Base-by-base conservation (phyloP, 2,329 filamentous ascomycete genomes). In the Alternaria conjuncta region DNA sequence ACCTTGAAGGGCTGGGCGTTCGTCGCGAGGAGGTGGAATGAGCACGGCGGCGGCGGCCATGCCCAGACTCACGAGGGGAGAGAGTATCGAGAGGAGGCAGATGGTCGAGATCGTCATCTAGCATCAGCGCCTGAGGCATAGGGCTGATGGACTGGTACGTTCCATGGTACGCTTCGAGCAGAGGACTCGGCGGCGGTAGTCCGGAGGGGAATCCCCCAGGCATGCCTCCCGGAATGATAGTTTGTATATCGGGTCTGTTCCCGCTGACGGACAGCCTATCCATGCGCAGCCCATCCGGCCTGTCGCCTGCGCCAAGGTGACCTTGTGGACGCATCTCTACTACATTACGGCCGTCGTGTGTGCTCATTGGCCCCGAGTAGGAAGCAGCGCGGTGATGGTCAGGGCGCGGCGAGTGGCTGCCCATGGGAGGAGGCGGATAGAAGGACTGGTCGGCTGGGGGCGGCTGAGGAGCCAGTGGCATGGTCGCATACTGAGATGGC, bases 111-210 rank as follows among this genome's bases (percentile, higher is more conserved):
- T 86, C 83, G 28, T 84, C 79, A 51, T 83, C 74, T 23, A 94
- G 83, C 71, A 88, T 83, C 61, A 88, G 83, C 1, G 94, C 93
- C 0, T 94, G 94, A 0, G 94, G 94, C 93, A 97, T 97, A 0
- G 95, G 94, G 0, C 94, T 97, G 72, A 96, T 92, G 61, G 92
- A 93, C 80, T 98, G 95, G 73, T 97, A 98, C 0, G 94, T 97
- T 43, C 95, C 95, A 66, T 90, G 91, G 80, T 98, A 98, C 1
- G 96, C 90, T 81, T 98, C 95, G 2, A 97, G 87, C 54, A 98
- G 84, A 1, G 95, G 96, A 66, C 93, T 97, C 1, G 88, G 88
- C 0, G 94, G 93, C 2, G 93, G 87, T 47, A 85, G 77, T 32
- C 75, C 80, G 18, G 28, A 32, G n/a, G 54, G 43, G 21, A 50